Percentiles rank a stretch among this genome's conserved stretches.
Evolutionary conservation across 768 basidiomycete species (phyloP).

Genomic region (Multifurca ochricompacta): DNA sequence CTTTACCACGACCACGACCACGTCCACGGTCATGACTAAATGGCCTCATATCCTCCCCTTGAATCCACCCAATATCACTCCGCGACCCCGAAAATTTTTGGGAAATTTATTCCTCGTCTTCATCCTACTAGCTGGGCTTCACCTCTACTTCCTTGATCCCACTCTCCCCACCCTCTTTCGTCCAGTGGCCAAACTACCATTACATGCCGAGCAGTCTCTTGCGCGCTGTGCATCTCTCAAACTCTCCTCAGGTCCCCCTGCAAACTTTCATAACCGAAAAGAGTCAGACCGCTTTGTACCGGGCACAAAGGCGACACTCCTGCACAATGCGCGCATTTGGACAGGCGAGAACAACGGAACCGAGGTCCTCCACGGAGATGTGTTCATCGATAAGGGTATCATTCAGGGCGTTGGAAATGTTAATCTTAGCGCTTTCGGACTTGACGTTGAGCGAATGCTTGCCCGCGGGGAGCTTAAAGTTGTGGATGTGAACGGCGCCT

Average conservation of each 20-base stretch:
- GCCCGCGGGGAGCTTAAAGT: constrained; percentile 29
- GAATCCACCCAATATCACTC: neutral
- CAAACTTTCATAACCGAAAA: constrained; percentile 40
- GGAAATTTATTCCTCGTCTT: constrained; percentile 2
- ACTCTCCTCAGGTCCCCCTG: constrained; percentile 36
- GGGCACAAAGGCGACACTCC: constrained; percentile 54
- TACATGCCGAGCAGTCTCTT: constrained; percentile 10
- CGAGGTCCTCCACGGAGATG: constrained; percentile 53
- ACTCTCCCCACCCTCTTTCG: constrained; percentile 2
- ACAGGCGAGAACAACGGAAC: constrained; percentile 66
- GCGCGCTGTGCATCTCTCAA: constrained; percentile 36
- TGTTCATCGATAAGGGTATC: constrained; percentile 63
- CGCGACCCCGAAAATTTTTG: constrained; percentile 1
- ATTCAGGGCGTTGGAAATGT: constrained; percentile 47
- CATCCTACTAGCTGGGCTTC: neutral
- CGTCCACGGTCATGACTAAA: constrained; percentile 6
- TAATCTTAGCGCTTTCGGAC: constrained; percentile 27
- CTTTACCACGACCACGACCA: neutral
- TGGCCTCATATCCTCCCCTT: constrained; percentile 1
- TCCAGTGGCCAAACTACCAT: neutral
- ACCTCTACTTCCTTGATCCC: constrained; percentile 6
- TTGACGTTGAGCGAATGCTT: constrained; percentile 18
- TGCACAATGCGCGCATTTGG: constrained; percentile 79
- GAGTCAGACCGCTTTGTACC: constrained; percentile 59
- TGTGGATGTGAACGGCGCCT: constrained; percentile 58